These are phyloP conservation scores for Cynara cardunculus DNA, from an alignment of 129 eudicot genomes.

Conservation along the genomic window DNA sequence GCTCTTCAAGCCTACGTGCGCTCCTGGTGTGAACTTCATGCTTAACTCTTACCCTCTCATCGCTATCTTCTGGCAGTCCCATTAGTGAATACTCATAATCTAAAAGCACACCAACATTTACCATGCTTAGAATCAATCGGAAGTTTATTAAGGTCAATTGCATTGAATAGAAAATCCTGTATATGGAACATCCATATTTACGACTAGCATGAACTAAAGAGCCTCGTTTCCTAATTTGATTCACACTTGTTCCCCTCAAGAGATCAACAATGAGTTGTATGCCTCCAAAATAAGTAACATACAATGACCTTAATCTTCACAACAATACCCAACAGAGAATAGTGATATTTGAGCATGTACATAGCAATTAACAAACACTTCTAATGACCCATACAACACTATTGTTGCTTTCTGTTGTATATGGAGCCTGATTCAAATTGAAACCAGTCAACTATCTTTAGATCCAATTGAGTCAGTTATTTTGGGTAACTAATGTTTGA, in stretches of 20 bases:
- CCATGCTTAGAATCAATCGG: background rate
- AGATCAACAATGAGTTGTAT: background rate
- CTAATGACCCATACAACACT: no score
- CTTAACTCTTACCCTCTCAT: conserved; percentile 60
- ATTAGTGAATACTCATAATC: conserved; percentile 83
- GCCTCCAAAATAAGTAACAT: conserved; percentile 1
- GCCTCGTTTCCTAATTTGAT: background rate
- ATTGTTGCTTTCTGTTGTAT: no score
- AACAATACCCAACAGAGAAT: background rate
- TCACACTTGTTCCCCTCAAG: background rate
- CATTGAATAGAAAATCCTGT: background rate
- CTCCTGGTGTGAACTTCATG: conserved; percentile 80
- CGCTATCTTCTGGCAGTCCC: conserved; percentile 80
- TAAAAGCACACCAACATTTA: conserved; percentile 19
- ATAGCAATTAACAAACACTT: no score
- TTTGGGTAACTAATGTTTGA: no score
- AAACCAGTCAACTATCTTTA: no score
- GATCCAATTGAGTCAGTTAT: no score
- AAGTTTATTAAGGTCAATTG: background rate
- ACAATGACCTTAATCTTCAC: background rate
- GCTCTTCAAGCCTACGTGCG: conserved; percentile 76
- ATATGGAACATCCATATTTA: background rate
- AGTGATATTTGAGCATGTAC: no score
- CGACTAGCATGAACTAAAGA: background rate
- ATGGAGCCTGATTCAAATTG: no score